These are phyloP conservation scores for Ceratocystis albifundus DNA, from an alignment of 2,329 filamentous ascomycete genomes.

Conservation along the genomic window DNA sequence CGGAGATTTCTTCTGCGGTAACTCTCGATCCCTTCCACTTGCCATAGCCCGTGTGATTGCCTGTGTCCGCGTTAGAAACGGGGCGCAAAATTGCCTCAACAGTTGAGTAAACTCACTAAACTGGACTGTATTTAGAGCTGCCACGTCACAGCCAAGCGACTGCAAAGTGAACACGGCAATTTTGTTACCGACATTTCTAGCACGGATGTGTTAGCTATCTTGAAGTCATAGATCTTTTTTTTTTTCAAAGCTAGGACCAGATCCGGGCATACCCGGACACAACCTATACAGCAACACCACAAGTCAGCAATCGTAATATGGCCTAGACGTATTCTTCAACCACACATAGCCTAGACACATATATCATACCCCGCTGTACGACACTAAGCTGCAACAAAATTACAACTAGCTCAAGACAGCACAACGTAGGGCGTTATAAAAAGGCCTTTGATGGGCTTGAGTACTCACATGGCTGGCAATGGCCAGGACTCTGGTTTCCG, in stretches of 20 bases:
- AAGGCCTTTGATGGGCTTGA: no score
- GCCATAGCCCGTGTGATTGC: slow-evolving; percentile 88
- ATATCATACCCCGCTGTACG: neutral
- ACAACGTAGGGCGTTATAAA: no score
- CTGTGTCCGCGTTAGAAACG: slow-evolving; percentile 36
- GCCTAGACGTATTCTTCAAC: neutral
- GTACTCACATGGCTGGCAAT: slow-evolving; percentile 88
- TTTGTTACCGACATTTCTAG: slow-evolving; percentile 85
- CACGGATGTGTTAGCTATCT: neutral
- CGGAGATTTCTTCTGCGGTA: slow-evolving; percentile 67
- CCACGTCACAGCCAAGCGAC: slow-evolving; percentile 83
- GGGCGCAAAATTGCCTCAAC: no score
- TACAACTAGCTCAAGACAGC: no score
- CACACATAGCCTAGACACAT: neutral
- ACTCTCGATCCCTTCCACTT: slow-evolving; percentile 78
- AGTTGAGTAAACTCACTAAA: slow-evolving; percentile 57
- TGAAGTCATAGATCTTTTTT: neutral
- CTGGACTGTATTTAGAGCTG: slow-evolving; percentile 89
- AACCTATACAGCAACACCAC: slow-evolving; percentile 29
- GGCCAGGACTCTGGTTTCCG: slow-evolving; percentile 61
- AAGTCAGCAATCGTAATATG: slow-evolving; percentile 4
- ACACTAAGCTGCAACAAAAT: neutral
- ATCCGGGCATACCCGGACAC: slow-evolving; percentile 34
- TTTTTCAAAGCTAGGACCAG: neutral
- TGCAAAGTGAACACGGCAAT: slow-evolving; percentile 95